Evolutionary conservation across 1,139 yeast species (phyloP).

Genomic region (Pichia cactophila): DNA sequence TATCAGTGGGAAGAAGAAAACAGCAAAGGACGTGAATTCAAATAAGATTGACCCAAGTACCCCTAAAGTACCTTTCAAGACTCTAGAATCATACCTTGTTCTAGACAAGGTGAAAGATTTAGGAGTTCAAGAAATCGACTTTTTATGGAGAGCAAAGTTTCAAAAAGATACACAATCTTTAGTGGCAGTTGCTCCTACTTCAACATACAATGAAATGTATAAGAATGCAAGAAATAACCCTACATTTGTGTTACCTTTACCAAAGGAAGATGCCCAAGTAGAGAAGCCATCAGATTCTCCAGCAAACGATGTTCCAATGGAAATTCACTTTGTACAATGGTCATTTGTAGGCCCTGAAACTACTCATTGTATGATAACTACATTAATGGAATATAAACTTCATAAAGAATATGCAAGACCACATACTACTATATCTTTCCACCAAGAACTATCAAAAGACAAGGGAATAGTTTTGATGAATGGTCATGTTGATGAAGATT

Average conservation of each 20-base stretch:
- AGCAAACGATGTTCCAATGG: constrained; percentile 44
- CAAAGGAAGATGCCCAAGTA: constrained; percentile 30
- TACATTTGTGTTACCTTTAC: constrained; percentile 64
- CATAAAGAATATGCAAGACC: constrained; percentile 93
- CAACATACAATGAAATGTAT: constrained; percentile 53
- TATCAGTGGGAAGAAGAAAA: constrained; percentile 14
- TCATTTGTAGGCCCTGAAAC: constrained; percentile 79
- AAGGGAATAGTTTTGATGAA: constrained; percentile 77
- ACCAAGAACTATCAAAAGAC: constrained; percentile 60
- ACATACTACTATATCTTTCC: constrained; percentile 86
- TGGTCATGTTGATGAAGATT: constrained; percentile 71
- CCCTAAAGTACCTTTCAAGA: constrained; percentile 56
- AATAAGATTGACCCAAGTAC: constrained; percentile 43
- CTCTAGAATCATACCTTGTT: constrained; percentile 63
- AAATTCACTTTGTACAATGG: constrained; percentile 94
- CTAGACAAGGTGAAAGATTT: constrained; percentile 55
- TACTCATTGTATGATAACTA: constrained; percentile 83
- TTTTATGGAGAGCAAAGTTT: constrained; percentile 87
- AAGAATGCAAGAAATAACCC: constrained; percentile 70
- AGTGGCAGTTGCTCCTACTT: constrained; percentile 54
- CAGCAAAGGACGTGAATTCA: constrained; percentile 21
- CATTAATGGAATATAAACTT: constrained; percentile 85
- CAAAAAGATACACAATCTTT: constrained; percentile 51
- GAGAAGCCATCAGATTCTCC: constrained; percentile 13
- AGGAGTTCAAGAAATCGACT: constrained; percentile 60